These are phyloP conservation scores for Metschnikowia similis DNA, from an alignment of 805 yeast genomes.

Conservation along the genomic window DNA sequence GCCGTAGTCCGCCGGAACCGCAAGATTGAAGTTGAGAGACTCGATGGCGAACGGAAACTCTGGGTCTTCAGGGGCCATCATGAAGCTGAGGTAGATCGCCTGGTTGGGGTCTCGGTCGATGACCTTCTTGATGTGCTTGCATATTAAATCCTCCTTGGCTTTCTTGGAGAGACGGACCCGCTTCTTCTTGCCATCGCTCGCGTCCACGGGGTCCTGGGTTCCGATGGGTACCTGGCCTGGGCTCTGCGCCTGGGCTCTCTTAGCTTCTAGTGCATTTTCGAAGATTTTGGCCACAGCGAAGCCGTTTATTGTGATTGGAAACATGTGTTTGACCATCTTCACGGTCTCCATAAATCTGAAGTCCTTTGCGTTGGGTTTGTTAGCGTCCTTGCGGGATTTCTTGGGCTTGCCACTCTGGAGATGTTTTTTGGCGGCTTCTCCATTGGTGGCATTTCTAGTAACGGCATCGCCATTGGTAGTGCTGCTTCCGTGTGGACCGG, in stretches of 20 bases:
- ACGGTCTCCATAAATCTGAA: slow-evolving; percentile 28
- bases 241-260: background rate
- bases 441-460: too few relatives aligned
- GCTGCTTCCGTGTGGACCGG: too few relatives aligned
- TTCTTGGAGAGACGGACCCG: slow-evolving; percentile 8
- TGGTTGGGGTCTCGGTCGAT: slow-evolving; percentile 13
- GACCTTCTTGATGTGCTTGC: slow-evolving; percentile 12
- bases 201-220: background rate
- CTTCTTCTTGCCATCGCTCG: background rate
- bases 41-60: slow-evolving; percentile 67
- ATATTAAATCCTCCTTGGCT: slow-evolving; percentile 8
- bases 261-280: slow-evolving; percentile 2
- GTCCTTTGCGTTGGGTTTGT: slow-evolving; percentile 11
- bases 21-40: slow-evolving; percentile 47
- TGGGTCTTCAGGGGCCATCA: slow-evolving; percentile 60
- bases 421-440: background rate
- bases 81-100: slow-evolving; percentile 39
- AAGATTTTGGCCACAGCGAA: slow-evolving; percentile 15
- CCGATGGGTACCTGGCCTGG: background rate
- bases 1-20: slow-evolving; percentile 57
- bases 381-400: background rate
- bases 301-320: slow-evolving; percentile 39
- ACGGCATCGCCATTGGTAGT: too few relatives aligned
- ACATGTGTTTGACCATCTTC: slow-evolving; percentile 27
- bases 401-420: slow-evolving; percentile 8